Evolutionary conservation across 106 monocot species (phyloP).

Genomic region (Allium sativum): DNA sequence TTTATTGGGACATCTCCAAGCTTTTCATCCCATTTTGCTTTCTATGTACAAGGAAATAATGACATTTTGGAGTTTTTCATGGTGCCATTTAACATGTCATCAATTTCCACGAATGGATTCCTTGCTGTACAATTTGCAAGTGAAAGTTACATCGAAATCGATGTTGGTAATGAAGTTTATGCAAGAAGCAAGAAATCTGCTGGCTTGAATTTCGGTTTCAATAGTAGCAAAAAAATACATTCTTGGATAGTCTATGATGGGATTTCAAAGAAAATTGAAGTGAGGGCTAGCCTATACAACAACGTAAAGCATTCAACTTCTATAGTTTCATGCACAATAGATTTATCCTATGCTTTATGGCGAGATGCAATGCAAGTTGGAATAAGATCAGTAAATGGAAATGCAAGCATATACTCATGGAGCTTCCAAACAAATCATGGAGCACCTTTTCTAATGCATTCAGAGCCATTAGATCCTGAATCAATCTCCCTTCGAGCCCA

Average conservation of each 20-base stretch:
- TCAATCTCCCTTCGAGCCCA: constrained; percentile 7
- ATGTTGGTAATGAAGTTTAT: constrained; percentile 21
- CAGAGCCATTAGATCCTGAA: constrained; percentile 69
- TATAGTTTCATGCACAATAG: constrained; percentile 37
- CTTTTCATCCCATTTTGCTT: constrained; percentile 66
- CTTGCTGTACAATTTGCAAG: constrained; percentile 28
- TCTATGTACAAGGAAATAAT: constrained; percentile 22
- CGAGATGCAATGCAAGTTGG: constrained; percentile 51
- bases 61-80: constrained; percentile 43
- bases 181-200: not conserved
- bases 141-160: constrained; percentile 14
- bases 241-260: constrained; percentile 78
- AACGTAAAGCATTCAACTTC: constrained; percentile 20
- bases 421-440: constrained; percentile 41
- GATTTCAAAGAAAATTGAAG: constrained; percentile 26
- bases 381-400: constrained; percentile 29
- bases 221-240: constrained; percentile 26
- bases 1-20: constrained; percentile 34
- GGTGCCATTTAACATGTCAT: constrained; percentile 12
- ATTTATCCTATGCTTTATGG: constrained; percentile 45
- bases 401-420: constrained; percentile 55
- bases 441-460: constrained; percentile 55
- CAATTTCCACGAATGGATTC: not conserved
- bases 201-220: constrained; percentile 6
- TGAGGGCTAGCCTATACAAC: constrained; percentile 34